phyloP scores from a whole-genome alignment of 768 basidiomycete genomes.

The Russula vinacea region DNA sequence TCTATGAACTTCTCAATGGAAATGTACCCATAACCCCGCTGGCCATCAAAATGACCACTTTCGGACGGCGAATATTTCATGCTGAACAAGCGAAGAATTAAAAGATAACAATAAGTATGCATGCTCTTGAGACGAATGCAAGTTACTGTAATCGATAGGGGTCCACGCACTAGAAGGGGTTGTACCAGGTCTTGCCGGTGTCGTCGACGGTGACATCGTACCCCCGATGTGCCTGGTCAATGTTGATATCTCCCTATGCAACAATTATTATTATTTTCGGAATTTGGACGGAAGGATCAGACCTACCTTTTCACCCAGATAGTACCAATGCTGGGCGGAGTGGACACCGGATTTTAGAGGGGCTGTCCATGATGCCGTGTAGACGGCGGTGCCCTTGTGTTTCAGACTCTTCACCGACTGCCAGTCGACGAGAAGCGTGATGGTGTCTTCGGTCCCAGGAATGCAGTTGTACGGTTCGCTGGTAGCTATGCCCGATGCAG shows the following conservation, averaged over 20 bases:
- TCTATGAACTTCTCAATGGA: constrained; percentile 93
- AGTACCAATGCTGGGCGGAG: constrained; percentile 90
- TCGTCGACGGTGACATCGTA: constrained; percentile 88
- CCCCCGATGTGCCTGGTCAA: constrained; percentile 92
- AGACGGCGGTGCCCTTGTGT: constrained; percentile 84
- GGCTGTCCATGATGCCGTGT: constrained; percentile 94
- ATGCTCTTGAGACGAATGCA: not conserved
- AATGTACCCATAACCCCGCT: constrained; percentile 87
- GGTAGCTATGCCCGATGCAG: constrained; percentile 87
- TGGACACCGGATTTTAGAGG: constrained; percentile 88
- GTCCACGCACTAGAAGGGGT: constrained; percentile 80
- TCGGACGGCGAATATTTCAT: constrained; percentile 95
- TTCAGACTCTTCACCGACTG: constrained; percentile 69
- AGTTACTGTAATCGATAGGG: constrained; percentile 2
- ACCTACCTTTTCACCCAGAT: constrained; percentile 84
- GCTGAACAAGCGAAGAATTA: constrained; percentile 39
- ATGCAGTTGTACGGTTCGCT: constrained; percentile 85
- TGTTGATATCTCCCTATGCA: constrained; percentile 78
- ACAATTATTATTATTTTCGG: not conserved
- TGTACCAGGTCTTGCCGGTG: constrained; percentile 79
- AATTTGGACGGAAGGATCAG: not conserved
- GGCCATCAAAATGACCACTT: constrained; percentile 91
- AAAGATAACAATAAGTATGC: constrained; percentile 1
- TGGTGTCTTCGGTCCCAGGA: constrained; percentile 87
- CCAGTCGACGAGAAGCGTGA: constrained; percentile 94